Conservation (phyloP, 345 rosid species). For the Heritiera fomes region DNA sequence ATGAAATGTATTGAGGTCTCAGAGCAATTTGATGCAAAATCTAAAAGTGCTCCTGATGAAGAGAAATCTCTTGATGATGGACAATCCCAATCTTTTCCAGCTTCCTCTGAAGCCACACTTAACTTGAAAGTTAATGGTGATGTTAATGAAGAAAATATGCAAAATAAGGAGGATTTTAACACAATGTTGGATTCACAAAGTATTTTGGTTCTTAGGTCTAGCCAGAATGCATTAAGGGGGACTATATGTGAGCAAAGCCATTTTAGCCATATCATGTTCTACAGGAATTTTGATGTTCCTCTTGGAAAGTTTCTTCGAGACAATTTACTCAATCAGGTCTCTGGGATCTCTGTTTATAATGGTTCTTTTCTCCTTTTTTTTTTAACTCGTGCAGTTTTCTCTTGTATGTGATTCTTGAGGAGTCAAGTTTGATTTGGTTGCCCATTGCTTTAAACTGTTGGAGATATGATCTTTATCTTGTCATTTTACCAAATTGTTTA, state of each 20-base stretch:
- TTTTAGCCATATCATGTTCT: constrained; percentile 91
- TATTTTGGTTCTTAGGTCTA: constrained; percentile 90
- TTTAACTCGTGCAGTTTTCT: neutral
- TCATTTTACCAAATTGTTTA: neutral
- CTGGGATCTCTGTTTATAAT: constrained; percentile 18
- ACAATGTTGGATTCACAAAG: constrained; percentile 59
- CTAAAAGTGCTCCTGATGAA: constrained; percentile 32
- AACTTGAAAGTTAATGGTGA: constrained; percentile 35
- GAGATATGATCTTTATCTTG: constrained; percentile 3
- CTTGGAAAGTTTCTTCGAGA: constrained; percentile 82
- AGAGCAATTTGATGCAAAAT: constrained; percentile 35
- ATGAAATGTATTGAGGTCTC: constrained; percentile 37
- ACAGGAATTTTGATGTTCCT: constrained; percentile 82
- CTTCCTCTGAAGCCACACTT: constrained; percentile 33
- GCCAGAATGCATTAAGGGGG: constrained; percentile 65
- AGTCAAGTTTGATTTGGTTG: neutral
- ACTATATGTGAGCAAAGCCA: constrained; percentile 85
- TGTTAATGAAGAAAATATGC: constrained; percentile 34
- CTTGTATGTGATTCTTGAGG: neutral
- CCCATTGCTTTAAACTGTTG: neutral
- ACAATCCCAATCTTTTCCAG: constrained; percentile 31
- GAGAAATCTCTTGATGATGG: constrained; percentile 41
- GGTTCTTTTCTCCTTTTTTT: neutral
- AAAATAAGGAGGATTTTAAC: constrained; percentile 45
- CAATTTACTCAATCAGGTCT: constrained; percentile 82